phyloP scores from a whole-genome alignment of 2,329 filamentous ascomycete genomes.

The Metarhizium rileyi region DNA sequence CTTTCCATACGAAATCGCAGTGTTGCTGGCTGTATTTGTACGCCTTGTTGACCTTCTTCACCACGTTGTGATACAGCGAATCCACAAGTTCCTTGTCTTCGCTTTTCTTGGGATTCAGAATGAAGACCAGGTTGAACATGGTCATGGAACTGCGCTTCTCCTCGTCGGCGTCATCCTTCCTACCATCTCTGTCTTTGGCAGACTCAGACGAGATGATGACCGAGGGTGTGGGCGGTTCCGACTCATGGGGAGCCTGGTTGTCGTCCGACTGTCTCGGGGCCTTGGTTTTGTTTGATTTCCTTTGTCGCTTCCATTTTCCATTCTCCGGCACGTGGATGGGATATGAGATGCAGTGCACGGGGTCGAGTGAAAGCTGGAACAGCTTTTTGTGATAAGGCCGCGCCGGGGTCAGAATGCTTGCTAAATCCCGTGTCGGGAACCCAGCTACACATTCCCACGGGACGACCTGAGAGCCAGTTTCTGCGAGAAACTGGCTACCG shows the following conservation, averaged over 20 bases:
- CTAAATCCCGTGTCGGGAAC: conserved; percentile 66
- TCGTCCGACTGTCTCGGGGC: conserved; percentile 24
- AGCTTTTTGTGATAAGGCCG: conserved; percentile 68
- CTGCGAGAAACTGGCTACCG: conserved; percentile 46
- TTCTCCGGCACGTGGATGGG: conserved; percentile 74
- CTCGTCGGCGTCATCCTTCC: conserved; percentile 42
- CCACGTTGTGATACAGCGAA: conserved; percentile 73
- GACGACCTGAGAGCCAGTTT: conserved; percentile 46
- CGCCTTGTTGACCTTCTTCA: conserved; percentile 86
- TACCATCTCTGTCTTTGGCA: conserved; percentile 21
- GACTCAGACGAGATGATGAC: conserved; percentile 16
- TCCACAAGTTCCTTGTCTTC: conserved; percentile 69
- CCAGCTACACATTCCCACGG: conserved; percentile 67
- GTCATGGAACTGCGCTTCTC: conserved; percentile 67
- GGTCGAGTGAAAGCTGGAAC: conserved; percentile 75
- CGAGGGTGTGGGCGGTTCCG: conserved; percentile 14
- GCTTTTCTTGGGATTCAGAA: conserved; percentile 68
- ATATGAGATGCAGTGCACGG: conserved; percentile 70
- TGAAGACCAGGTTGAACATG: conserved; percentile 97
- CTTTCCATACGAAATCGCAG: conserved; percentile 82
- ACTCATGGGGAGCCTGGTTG: conserved; percentile 17
- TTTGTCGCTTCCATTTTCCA: conserved; percentile 64
- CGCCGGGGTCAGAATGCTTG: conserved; percentile 68
- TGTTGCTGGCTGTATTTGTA: conserved; percentile 88
- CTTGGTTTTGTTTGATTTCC: conserved; percentile 36